A percentile compares a stretch with the other conserved stretches of the same genome.
Conservation (phyloP, 2,329 filamentous ascomycete genomes). For the Escovopsis sp. region DNA sequence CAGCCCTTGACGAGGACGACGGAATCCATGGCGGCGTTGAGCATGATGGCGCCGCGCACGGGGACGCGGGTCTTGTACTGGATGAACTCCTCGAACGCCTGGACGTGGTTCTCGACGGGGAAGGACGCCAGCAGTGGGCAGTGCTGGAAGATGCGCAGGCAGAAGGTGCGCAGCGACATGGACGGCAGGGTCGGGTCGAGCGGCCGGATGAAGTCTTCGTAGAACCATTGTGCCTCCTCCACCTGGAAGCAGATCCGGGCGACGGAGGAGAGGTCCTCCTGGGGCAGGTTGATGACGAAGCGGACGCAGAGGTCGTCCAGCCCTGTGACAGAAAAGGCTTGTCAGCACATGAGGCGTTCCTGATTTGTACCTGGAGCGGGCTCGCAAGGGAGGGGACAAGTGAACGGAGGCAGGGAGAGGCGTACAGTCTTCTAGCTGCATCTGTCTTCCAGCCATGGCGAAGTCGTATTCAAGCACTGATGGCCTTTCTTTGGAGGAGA, state of each 20-base stretch:
- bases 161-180: constrained; percentile 73
- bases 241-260: constrained; percentile 96
- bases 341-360: constrained; percentile 10
- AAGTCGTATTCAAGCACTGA: constrained; percentile 2
- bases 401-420: background rate
- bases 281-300: constrained; percentile 93
- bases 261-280: constrained; percentile 77
- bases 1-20: constrained; percentile 90
- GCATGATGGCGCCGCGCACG: constrained; percentile 81
- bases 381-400: background rate
- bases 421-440: constrained; percentile 79
- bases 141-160: constrained; percentile 80
- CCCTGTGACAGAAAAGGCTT: constrained; percentile 35
- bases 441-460: constrained; percentile 52
- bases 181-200: constrained; percentile 72
- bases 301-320: constrained; percentile 95
- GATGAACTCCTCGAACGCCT: constrained; percentile 82
- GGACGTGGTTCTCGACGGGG: constrained; percentile 59
- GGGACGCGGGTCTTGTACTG: constrained; percentile 91
- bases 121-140: constrained; percentile 78
- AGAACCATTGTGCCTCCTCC: constrained; percentile 99
- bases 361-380: too few species aligned
- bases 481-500: too few species aligned
- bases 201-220: constrained; percentile 96
- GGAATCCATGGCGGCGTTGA: constrained; percentile 89